A percentile compares a stretch with the other conserved stretches of the same genome.
Evolutionary conservation across 208 protist species (phyloP).

Genomic region (Wallacemonas sp.): DNA sequence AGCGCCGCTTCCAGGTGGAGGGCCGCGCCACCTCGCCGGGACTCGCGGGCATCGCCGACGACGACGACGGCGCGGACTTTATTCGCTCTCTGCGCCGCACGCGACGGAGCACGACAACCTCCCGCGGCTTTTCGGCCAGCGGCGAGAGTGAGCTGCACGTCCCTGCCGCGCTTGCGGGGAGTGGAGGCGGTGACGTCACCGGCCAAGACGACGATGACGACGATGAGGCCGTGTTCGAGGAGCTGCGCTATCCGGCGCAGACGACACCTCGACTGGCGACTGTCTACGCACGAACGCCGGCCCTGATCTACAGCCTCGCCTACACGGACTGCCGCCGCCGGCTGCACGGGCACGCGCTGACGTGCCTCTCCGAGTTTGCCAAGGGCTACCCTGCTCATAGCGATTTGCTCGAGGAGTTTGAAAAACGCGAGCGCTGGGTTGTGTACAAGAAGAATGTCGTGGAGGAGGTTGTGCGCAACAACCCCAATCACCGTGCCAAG

Average conservation of each 20-base stretch:
- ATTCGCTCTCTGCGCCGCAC: not conserved
- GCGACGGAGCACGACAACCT: conserved; percentile 4
- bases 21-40: conserved; percentile 21
- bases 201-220: conserved; percentile 13
- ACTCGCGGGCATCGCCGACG: conserved; percentile 23
- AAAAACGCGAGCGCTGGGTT: conserved; percentile 39
- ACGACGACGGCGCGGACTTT: conserved; percentile 6
- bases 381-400: conserved; percentile 62
- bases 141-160: not conserved
- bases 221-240: conserved; percentile 10
- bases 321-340: conserved; percentile 27
- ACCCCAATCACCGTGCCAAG: conserved; percentile 9
- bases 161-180: conserved; percentile 6
- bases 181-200: conserved; percentile 7
- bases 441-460: conserved; percentile 38
- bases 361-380: conserved; percentile 42
- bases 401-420: conserved; percentile 49
- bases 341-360: conserved; percentile 30
- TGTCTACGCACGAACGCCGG: conserved; percentile 43
- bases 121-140: conserved; percentile 16
- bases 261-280: conserved; percentile 33
- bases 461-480: conserved; percentile 26
- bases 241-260: conserved; percentile 25
- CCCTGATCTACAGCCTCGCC: conserved; percentile 37
- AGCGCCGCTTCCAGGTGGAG: conserved; percentile 16